Evolutionary conservation across 2,329 filamentous ascomycete genomes (phyloP), one percentile per base, ranked within the genome.

Genomic region (Alternaria sp.): DNA sequence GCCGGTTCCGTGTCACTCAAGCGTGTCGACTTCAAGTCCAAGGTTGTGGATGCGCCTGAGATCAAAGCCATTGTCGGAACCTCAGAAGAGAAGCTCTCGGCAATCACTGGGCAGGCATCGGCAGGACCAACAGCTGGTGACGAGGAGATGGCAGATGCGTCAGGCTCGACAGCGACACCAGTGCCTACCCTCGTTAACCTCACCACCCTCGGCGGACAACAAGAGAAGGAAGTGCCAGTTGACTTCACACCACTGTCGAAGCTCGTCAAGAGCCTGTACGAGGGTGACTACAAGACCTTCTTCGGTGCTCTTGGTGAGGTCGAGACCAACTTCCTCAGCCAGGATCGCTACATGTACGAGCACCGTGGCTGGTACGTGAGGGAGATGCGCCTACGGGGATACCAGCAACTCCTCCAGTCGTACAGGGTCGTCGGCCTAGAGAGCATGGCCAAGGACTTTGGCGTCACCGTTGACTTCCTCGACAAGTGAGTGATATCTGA

Each of bases 11-110:
- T 98, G 23, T 96, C 95, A 49, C 88, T 99, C 60, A 97, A 97
- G 85, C 91, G 96, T 52, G 93, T 97, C 32, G 96, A 99, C 81
- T 99, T 99, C 88, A 99, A 99, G 86, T 92, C 92, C 69, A 98
- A 98, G 85, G 96, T 99, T 25, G 95, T 99, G 44, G 96, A 99
- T 80, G 96, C 96, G 8, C 95, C 96, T 12, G 96, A 99, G 83
- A 97, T 99, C 83, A 97, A 96, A 83, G 96, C 96, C 40, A 96
- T 99, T 67, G 88, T 99, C 23, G 96, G 95, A 62, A 90, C 95
- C 71, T 90, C 90, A 23, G 92, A 96, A 73, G 94, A 97, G 77
- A 95, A 95, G 82, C 84, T 97, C 58, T 86, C 93, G 30, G 93
- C 93, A 0, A 84, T 97, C 21, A 89, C 90, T 28, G 93, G 94